A percentile compares a stretch with the other conserved stretches of the same genome.
Evolutionary conservation across 768 basidiomycete species (phyloP).

Genomic region (Cytidiella melzeri): DNA sequence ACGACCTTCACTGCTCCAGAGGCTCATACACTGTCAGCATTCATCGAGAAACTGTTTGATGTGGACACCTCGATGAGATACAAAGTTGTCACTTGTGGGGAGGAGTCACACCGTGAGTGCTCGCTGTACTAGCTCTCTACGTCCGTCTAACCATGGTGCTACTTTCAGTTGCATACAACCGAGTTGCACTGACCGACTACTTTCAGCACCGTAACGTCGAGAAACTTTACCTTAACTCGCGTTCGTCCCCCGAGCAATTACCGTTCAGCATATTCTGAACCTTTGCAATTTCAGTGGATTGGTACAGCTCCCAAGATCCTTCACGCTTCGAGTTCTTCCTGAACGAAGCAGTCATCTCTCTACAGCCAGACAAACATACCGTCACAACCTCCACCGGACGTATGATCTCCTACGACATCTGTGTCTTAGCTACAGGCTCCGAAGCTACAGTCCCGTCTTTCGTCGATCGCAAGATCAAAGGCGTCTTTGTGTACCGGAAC

Average conservation of each 20-base stretch:
- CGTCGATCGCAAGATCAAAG: constrained; percentile 39
- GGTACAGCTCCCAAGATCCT: constrained; percentile 56
- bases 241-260: constrained; percentile 14
- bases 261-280: neutral
- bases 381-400: constrained; percentile 42
- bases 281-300: constrained; percentile 33
- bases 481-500: constrained; percentile 69
- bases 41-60: constrained; percentile 63
- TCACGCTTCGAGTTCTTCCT: constrained; percentile 48
- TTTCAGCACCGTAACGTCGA: constrained; percentile 55
- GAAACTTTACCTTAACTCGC: constrained; percentile 53
- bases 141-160: neutral
- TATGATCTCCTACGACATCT: constrained; percentile 49
- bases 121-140: constrained; percentile 14
- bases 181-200: constrained; percentile 53
- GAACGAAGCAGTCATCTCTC: constrained; percentile 39
- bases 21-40: constrained; percentile 31
- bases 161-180: constrained; percentile 45
- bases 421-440: constrained; percentile 67
- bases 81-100: constrained; percentile 54
- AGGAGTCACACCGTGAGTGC: constrained; percentile 33
- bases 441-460: constrained; percentile 57
- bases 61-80: constrained; percentile 46
- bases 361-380: constrained; percentile 34
- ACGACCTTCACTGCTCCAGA: neutral